Percentiles rank a stretch among this genome's conserved stretches.
phyloP scores from a whole-genome alignment of 352 stramenopile genomes.

The Blastocystis sp. region DNA sequence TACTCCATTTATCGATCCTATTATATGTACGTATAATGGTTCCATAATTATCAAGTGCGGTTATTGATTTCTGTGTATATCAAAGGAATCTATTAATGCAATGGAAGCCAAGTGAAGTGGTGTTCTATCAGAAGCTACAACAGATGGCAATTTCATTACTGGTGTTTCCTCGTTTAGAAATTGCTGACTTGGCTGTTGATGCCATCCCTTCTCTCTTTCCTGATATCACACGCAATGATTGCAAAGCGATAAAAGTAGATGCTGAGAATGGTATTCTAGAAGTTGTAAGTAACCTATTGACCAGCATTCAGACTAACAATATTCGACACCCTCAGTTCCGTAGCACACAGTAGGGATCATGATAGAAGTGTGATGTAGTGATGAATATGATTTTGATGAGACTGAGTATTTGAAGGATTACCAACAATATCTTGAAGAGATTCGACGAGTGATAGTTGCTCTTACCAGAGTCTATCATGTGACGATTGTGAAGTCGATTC shows the following conservation, averaged over 20 bases:
- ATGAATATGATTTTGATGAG: constrained; percentile 20
- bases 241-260: background rate
- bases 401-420: constrained; percentile 25
- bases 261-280: background rate
- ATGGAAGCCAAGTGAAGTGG: background rate
- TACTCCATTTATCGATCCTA: background rate
- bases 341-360: background rate
- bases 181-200: background rate
- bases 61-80: constrained; percentile 41
- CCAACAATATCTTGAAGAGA: background rate
- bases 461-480: background rate
- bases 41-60: background rate
- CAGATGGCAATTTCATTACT: background rate
- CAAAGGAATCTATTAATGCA: background rate
- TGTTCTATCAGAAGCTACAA: constrained; percentile 12
- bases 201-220: constrained; percentile 38
- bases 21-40: background rate
- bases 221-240: constrained; percentile 7
- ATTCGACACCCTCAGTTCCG: background rate
- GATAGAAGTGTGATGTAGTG: background rate
- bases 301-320: constrained; percentile 33
- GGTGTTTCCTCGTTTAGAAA: background rate
- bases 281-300: background rate
- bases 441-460: background rate
- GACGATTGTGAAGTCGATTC: background rate